These are phyloP conservation scores for Chloroidium sp. DNA, from an alignment of 163 green algal genomes.

Conservation along the genomic window DNA sequence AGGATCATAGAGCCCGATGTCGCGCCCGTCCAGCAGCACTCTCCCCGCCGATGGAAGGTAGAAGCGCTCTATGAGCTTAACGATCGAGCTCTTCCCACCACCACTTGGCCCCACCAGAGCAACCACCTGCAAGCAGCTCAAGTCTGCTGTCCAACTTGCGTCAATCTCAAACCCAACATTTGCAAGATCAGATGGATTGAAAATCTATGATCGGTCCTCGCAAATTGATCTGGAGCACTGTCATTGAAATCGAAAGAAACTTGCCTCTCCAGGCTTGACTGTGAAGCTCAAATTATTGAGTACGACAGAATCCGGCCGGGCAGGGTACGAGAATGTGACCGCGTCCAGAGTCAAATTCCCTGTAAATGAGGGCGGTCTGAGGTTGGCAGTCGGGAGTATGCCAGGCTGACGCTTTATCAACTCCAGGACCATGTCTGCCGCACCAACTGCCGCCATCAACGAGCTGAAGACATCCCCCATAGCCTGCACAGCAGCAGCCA, in stretches of 20 bases:
- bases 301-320: constrained; percentile 48
- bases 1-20: constrained; percentile 32
- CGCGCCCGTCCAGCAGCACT: constrained; percentile 38
- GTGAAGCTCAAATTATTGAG: constrained; percentile 49
- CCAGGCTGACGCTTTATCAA: constrained; percentile 56
- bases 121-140: constrained; percentile 47
- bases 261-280: constrained; percentile 46
- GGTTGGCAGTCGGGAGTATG: constrained; percentile 22
- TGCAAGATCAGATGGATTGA: too few relatives aligned
- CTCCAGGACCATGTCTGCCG: constrained; percentile 82
- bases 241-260: too few relatives aligned
- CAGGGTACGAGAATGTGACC: constrained; percentile 72
- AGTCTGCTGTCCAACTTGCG: too few relatives aligned
- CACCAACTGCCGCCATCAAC: constrained; percentile 65
- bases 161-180: too few relatives aligned
- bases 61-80: constrained; percentile 68
- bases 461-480: constrained; percentile 75
- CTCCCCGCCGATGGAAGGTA: constrained; percentile 33
- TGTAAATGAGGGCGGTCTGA: constrained; percentile 32
- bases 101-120: constrained; percentile 80
- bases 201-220: too few relatives aligned
- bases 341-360: constrained; percentile 49
- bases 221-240: too few relatives aligned
- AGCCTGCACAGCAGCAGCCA: constrained; percentile 13
- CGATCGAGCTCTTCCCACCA: constrained; percentile 75